These are phyloP conservation scores for Senecio squalidus DNA, from an alignment of 140 eudicot genomes.

Conservation along the genomic window DNA sequence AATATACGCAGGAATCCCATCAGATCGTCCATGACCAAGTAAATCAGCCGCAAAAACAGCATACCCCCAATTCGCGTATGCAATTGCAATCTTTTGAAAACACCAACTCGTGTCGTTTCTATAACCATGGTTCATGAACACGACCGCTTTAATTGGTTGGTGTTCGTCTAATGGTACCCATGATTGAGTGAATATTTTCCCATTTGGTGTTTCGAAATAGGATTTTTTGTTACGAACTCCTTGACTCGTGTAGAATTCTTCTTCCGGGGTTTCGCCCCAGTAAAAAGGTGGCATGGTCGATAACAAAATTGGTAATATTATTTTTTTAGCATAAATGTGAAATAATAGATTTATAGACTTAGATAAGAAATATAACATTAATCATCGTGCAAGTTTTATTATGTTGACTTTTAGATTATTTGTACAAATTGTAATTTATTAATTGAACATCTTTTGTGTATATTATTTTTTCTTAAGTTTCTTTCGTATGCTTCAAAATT, in stretches of 20 bases:
- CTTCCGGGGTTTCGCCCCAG: slow-evolving; percentile 84
- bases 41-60: slow-evolving; percentile 87
- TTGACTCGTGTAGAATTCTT: slow-evolving; percentile 62
- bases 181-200: slow-evolving; percentile 68
- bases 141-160: slow-evolving; percentile 45
- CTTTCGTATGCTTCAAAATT: too few relatives aligned
- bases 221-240: slow-evolving; percentile 54
- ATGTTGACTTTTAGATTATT: too few relatives aligned
- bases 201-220: slow-evolving; percentile 60
- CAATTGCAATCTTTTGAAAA: slow-evolving; percentile 66
- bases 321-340: not conserved
- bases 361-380: too few relatives aligned
- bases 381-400: too few relatives aligned
- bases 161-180: slow-evolving; percentile 44
- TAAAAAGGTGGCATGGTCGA: slow-evolving; percentile 40
- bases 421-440: too few relatives aligned
- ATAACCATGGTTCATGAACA: slow-evolving; percentile 79
- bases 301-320: not conserved
- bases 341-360: too few relatives aligned
- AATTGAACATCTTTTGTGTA: too few relatives aligned
- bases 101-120: slow-evolving; percentile 73
- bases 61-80: slow-evolving; percentile 74
- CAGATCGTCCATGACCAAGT: slow-evolving; percentile 84
- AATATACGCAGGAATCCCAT: slow-evolving; percentile 61
- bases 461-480: too few relatives aligned